Evolutionary conservation across 768 basidiomycete genomes (phyloP).

Genomic region (Agrocybe chaxingu): DNA sequence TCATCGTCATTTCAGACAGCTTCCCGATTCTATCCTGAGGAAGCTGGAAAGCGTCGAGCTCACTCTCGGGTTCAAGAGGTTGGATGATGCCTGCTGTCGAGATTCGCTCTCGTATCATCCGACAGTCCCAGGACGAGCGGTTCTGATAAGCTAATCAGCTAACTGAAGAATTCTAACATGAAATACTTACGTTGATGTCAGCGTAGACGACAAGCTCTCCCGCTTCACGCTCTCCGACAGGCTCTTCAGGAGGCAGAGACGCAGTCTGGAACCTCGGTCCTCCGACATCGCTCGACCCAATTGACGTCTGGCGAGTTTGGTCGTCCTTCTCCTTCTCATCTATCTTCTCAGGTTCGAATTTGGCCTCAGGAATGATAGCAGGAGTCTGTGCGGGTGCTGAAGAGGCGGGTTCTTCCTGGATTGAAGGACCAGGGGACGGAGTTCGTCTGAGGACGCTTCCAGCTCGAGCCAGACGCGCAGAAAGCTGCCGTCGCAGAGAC

Average conservation of each 20-base stretch:
- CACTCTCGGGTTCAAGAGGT: conserved; percentile 67
- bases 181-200: conserved; percentile 39
- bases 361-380: too few species aligned
- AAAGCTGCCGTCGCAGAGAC: conserved; percentile 22
- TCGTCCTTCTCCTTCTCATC: too few species aligned
- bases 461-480: conserved; percentile 14
- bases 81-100: conserved; percentile 81
- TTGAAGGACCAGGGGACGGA: conserved; percentile 4
- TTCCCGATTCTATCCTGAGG: conserved; percentile 66
- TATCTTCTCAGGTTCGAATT: too few species aligned
- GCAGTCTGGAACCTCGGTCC: conserved; percentile 28
- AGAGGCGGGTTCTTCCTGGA: neutral
- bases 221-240: conserved; percentile 36
- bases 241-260: conserved; percentile 8
- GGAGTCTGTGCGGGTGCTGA: too few species aligned
- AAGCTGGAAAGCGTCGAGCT: conserved; percentile 64
- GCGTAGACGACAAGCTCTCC: conserved; percentile 63
- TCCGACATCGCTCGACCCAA: conserved; percentile 28
- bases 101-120: conserved; percentile 91
- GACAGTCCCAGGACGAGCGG: conserved; percentile 35
- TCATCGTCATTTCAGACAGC: conserved; percentile 69
- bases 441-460: conserved; percentile 11
- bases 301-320: conserved; percentile 1
- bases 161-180: neutral
- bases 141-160: conserved; percentile 24